These are phyloP conservation scores for Coemansia sp. DNA, from an alignment of 192 early-diverging fungal species.

Conservation along the genomic window DNA sequence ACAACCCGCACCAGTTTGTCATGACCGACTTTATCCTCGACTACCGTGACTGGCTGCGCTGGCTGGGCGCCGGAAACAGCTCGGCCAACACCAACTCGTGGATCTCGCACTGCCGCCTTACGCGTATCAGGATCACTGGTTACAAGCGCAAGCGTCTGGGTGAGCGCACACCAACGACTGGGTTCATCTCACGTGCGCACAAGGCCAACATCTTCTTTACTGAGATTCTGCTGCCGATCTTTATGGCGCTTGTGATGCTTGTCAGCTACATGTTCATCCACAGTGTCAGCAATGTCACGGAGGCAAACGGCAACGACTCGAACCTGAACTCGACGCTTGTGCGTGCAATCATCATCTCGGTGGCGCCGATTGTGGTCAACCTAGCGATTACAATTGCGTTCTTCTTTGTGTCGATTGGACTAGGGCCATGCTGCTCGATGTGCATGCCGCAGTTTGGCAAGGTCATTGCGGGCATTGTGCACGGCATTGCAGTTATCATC, in stretches of 20 bases:
- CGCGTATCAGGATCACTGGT: conserved; percentile 73
- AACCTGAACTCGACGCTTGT: conserved; percentile 57
- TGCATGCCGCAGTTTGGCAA: conserved; percentile 74
- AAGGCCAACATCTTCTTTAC: conserved; percentile 68
- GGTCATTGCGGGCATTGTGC: conserved; percentile 66
- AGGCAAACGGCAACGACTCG: conserved; percentile 30
- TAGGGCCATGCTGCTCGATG: conserved; percentile 63
- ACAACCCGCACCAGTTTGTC: conserved; percentile 89
- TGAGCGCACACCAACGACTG: conserved; percentile 62
- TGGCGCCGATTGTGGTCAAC: conserved; percentile 72
- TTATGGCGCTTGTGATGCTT: conserved; percentile 63
- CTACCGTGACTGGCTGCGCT: conserved; percentile 78
- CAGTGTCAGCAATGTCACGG: conserved; percentile 55
- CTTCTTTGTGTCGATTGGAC: conserved; percentile 64
- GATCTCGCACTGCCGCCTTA: conserved; percentile 71
- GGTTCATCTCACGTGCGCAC: conserved; percentile 67
- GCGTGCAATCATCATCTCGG: conserved; percentile 62
- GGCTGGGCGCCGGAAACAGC: conserved; percentile 81
- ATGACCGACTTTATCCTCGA: conserved; percentile 76
- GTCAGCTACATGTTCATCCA: conserved; percentile 69
- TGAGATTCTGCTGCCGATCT: conserved; percentile 69
- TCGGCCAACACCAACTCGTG: conserved; percentile 74
- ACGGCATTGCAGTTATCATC: conserved; percentile 63
- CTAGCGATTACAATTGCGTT: conserved; percentile 61
- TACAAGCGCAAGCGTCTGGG: conserved; percentile 75